phyloP scores from a whole-genome alignment of 1,284 basidiomycete genomes.

The Rhizopogon parksii region DNA sequence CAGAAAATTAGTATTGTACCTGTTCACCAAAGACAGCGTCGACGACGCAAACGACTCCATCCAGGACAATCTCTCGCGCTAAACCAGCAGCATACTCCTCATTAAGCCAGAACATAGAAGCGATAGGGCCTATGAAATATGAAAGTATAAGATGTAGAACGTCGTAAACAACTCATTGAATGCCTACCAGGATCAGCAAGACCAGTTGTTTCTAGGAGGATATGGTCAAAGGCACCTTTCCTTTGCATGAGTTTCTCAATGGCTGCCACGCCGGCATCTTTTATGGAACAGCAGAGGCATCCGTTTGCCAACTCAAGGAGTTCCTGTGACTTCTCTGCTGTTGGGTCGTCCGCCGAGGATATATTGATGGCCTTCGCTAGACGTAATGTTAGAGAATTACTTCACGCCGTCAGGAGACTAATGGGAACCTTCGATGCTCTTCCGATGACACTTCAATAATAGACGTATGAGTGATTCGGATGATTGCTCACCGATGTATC shows the following conservation, averaged over 20 bases:
- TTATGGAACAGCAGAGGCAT: slow-evolving; percentile 91
- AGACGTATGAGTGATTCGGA: slow-evolving; percentile 9
- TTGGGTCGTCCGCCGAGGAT: slow-evolving; percentile 57
- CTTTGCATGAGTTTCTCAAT: slow-evolving; percentile 83
- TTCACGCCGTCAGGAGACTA: slow-evolving; percentile 24
- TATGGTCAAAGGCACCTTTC: slow-evolving; percentile 86
- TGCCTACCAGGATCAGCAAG: slow-evolving; percentile 80
- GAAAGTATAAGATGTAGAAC: neutral
- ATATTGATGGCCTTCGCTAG: slow-evolving; percentile 73
- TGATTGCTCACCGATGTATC: slow-evolving; percentile 63
- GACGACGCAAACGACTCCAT: slow-evolving; percentile 88
- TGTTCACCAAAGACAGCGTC: slow-evolving; percentile 80
- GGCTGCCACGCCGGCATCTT: slow-evolving; percentile 83
- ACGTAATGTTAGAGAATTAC: neutral
- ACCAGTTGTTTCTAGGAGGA: slow-evolving; percentile 89
- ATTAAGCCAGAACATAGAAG: slow-evolving; percentile 87
- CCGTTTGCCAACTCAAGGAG: slow-evolving; percentile 89
- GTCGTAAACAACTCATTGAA: neutral
- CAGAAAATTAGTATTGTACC: slow-evolving; percentile 34
- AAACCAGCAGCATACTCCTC: slow-evolving; percentile 76
- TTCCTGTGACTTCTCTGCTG: slow-evolving; percentile 63
- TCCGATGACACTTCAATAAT: slow-evolving; percentile 14
- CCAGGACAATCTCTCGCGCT: slow-evolving; percentile 68
- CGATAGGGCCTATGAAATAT: slow-evolving; percentile 56
- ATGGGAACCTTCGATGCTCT: slow-evolving; percentile 59